Percentiles rank a stretch among this genome's conserved stretches.
Conservation (phyloP, 352 stramenopile species). For the Phytophthora sojae region DNA sequence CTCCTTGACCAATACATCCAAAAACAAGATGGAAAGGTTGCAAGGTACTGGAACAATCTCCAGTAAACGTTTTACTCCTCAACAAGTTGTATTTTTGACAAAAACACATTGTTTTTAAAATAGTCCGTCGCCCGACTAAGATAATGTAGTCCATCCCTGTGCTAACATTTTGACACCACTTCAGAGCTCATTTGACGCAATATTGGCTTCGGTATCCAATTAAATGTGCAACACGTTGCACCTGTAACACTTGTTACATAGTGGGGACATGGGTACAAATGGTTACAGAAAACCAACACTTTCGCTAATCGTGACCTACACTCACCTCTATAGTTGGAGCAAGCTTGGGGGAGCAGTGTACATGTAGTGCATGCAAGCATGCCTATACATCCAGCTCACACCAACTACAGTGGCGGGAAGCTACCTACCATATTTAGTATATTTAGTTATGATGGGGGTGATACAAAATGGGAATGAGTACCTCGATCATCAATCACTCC, state of each 20-base stretch:
- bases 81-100: not conserved
- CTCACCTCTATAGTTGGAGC: no score
- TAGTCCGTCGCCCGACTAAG: no score
- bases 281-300: no score
- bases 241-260: not conserved
- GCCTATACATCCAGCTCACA: not conserved
- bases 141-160: no score
- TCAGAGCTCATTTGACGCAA: not conserved
- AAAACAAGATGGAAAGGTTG: not conserved
- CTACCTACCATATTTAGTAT: no score
- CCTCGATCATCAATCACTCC: no score
- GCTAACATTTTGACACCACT: not conserved
- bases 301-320: no score
- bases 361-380: not conserved
- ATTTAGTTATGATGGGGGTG: no score
- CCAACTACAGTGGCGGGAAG: no score
- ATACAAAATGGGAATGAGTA: no score
- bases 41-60: not conserved
- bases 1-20: not conserved
- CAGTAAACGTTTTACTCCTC: not conserved
- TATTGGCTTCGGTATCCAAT: not conserved
- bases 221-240: not conserved
- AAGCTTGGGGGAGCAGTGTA: no score
- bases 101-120: no score
- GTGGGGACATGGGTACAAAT: not conserved